Percentiles rank a stretch among this genome's conserved stretches.
phyloP scores from a whole-genome alignment of 371 early-diverging fungal species.

The Mucor velutinosus region DNA sequence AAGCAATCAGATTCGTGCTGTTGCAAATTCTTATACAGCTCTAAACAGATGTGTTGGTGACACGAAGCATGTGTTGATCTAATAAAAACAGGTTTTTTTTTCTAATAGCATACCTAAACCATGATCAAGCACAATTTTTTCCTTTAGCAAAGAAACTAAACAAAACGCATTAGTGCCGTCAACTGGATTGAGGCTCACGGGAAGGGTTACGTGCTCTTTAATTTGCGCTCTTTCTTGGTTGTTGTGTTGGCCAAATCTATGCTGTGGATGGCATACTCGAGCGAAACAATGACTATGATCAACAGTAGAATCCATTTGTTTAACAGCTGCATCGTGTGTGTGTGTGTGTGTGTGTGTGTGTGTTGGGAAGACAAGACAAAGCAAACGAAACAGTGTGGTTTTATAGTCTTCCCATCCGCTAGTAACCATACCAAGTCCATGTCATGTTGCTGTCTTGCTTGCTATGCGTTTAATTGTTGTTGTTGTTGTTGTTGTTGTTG shows the following conservation, averaged over 20 bases:
- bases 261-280: background rate
- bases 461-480: background rate
- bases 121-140: slow-evolving; percentile 20
- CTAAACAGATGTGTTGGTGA: slow-evolving; percentile 2
- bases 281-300: background rate
- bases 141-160: background rate
- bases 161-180: background rate
- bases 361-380: too few relatives aligned
- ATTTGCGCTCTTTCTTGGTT: background rate
- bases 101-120: slow-evolving; percentile 16
- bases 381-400: background rate
- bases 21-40: slow-evolving; percentile 13
- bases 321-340: background rate
- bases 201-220: background rate
- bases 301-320: background rate
- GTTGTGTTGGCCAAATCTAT: background rate
- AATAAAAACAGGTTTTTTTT: slow-evolving; percentile 5
- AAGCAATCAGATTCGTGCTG: slow-evolving; percentile 24
- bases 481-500: background rate
- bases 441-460: background rate
- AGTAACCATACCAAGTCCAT: background rate
- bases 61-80: slow-evolving; percentile 1
- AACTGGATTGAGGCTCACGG: background rate
- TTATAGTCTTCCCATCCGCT: background rate
- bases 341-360: background rate